Evolutionary conservation across 2,329 filamentous ascomycete genomes (phyloP), one percentile per base, ranked within the genome.

Genomic region (Mycosphaerella sp.): DNA sequence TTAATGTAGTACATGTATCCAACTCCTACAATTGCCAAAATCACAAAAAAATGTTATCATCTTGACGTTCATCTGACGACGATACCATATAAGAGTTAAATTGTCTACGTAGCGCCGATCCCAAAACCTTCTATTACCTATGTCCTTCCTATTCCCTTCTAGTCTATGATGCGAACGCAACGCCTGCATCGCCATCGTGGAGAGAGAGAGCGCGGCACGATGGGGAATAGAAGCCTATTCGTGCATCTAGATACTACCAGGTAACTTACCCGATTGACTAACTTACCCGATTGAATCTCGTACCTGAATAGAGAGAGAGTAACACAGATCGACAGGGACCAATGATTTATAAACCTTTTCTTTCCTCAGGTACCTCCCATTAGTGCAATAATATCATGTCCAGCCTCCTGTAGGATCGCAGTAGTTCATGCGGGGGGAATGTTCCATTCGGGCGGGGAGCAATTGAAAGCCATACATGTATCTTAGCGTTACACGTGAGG

Each of bases 31-130:
- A 34, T 11, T 1, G 1, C 11, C 7, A 34, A 7, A 7, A 34
- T 34, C 32, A 7, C 32, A 34, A 14, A 44, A 9, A 31, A 14
- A 51, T 51, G 48, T 51, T 38, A 45, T 51, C 48, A 51, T 51
- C 29, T 51, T 51, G 48, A 51, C 48, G 48, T 51, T 31, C 26
- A 10, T 32, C 29, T 44, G 48, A 45, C 29, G 41, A 36, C 11
- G 9, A 23, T 6, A 26, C 6, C 26, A 6, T 26, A 17, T 31
- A 26, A 17, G 29, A 21, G 26, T 26, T 26, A 26, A 38, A 29
- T 29, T 21, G 21, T 41, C 40, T 43, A 26, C 14, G 29, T 23
- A 21, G 38, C 31, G 17, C 6, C 21, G 26, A 26, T 26, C 26
- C 26, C 14, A 17, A 14, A 44, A 44, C 39, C 48, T 44, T 34